phyloP scores from a whole-genome alignment of 371 early-diverging fungal species.

The Mucor irregularis region DNA sequence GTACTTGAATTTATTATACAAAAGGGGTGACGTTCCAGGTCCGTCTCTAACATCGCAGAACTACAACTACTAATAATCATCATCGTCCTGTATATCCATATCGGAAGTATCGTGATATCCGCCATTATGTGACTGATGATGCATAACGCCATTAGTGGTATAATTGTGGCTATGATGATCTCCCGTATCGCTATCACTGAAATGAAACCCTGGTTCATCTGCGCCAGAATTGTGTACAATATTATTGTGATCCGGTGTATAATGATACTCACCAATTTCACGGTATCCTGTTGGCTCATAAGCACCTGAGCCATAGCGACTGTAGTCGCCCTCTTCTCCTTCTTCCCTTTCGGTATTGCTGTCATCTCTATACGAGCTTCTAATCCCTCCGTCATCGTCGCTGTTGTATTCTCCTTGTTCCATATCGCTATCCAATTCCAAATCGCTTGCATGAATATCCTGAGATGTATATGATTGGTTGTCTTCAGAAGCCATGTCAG shows the following conservation, averaged over 20 bases:
- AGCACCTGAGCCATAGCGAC: background rate
- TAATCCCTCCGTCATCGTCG: slow-evolving; percentile 6
- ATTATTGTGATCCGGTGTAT: background rate
- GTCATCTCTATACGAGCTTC: background rate
- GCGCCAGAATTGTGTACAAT: background rate
- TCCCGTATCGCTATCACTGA: background rate
- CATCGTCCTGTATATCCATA: slow-evolving; percentile 14
- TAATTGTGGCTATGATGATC: background rate
- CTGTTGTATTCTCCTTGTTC: slow-evolving; percentile 5
- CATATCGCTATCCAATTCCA: slow-evolving; percentile 12
- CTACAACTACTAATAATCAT: background rate
- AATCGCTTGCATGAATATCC: slow-evolving; percentile 16
- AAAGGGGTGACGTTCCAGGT: too few relatives aligned
- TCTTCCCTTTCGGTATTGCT: background rate
- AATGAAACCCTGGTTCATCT: slow-evolving; percentile 9
- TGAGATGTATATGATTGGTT: slow-evolving; percentile 14
- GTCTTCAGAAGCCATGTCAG: slow-evolving; percentile 25
- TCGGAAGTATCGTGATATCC: slow-evolving; percentile 3
- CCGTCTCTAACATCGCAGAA: too few relatives aligned
- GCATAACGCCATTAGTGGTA: background rate
- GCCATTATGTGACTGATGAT: background rate
- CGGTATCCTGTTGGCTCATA: slow-evolving; percentile 1
- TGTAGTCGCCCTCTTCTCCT: background rate
- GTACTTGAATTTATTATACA: too few relatives aligned
- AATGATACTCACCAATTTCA: background rate